Base-by-base conservation (phyloP, 2,329 filamentous ascomycete genomes). In the Ramichloridium luteum region DNA sequence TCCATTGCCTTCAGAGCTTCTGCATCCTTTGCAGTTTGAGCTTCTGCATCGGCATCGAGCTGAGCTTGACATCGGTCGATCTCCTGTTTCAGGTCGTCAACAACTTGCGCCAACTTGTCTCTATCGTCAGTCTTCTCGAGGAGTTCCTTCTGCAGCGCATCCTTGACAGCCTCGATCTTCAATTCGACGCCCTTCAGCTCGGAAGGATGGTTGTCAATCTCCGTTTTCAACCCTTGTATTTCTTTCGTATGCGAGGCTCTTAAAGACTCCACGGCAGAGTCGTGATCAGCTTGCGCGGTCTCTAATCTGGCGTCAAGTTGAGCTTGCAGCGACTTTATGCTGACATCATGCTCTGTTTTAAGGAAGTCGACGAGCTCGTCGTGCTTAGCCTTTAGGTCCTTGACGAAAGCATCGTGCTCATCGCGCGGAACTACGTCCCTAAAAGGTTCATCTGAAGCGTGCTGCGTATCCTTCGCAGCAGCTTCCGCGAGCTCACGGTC, bases 41-140 rank as follows among this genome's bases (percentile, higher is more conserved):
- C 50, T 17, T 46, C 39, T 18, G 47, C 47, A 32, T 55, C 49
- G 26, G 50, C 45, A 26, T 51, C 47, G 18, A 56, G 44, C 31
- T 51, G 45, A 11, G 44, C 30, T 36, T 56, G 48, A 27, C 48
- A 52, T n/a, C 46, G 39, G 25, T 53, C 48, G 26, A 56, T 56
- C 40, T 56, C 53, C 23, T 47, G 34, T 35, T 45, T 44, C 26
- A 56, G 36, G 18, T 56, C 52, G 13, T 45, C 38, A 15, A 56
- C 49, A 3, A 54, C 49, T 26, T 37, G 34, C 6, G 43, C 48
- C 13, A 56, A 36, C 35, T 50, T 39, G 17, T 48, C 47, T 12
- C 44, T 44, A 33, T 54, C 47, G 16, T 45, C 39, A 6, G 49
- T 45, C 33, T 53, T 50, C 32, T 49, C 39, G 28, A 46, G 37